Conservation (phyloP, 1,139 yeast species). For the Candida dubliniensis region DNA sequence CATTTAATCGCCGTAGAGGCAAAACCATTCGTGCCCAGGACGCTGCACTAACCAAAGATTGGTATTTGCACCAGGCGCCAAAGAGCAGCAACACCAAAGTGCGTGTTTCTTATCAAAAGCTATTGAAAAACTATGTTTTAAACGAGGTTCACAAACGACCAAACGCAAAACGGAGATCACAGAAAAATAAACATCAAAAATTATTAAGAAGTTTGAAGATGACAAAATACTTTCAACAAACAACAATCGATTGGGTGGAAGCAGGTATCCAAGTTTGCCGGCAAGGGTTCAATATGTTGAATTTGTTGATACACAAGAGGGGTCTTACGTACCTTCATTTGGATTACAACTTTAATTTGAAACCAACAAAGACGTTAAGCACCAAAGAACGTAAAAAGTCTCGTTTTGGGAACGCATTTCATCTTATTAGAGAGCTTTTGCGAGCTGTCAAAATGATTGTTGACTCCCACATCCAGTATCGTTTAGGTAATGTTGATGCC, state of each 20-base stretch:
- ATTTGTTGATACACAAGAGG: slow-evolving; percentile 82
- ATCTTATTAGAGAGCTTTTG: slow-evolving; percentile 83
- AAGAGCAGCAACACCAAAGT: slow-evolving; percentile 68
- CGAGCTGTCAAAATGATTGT: slow-evolving; percentile 81
- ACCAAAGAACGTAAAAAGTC: slow-evolving; percentile 96
- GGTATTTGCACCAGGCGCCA: slow-evolving; percentile 76
- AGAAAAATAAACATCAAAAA: slow-evolving; percentile 46
- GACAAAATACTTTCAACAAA: slow-evolving; percentile 88
- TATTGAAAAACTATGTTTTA: slow-evolving; percentile 70
- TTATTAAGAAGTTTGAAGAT: slow-evolving; percentile 67
- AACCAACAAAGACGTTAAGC: slow-evolving; percentile 94
- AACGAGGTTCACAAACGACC: slow-evolving; percentile 61
- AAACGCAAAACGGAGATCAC: slow-evolving; percentile 28
- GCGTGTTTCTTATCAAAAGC: slow-evolving; percentile 82
- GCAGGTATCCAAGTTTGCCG: slow-evolving; percentile 92
- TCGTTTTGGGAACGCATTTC: slow-evolving; percentile 95
- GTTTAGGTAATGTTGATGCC: slow-evolving; percentile 89
- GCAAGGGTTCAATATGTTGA: slow-evolving; percentile 94
- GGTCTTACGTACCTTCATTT: slow-evolving; percentile 91
- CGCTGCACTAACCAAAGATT: slow-evolving; percentile 76
- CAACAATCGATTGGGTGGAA: slow-evolving; percentile 96
- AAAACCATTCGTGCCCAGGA: slow-evolving; percentile 81
- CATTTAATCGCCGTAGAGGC: slow-evolving; percentile 77
- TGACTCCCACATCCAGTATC: slow-evolving; percentile 89
- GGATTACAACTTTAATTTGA: slow-evolving; percentile 92